These are phyloP conservation scores for Penicillium sp. DNA, from an alignment of 2,329 filamentous ascomycete species.

Conservation along the genomic window DNA sequence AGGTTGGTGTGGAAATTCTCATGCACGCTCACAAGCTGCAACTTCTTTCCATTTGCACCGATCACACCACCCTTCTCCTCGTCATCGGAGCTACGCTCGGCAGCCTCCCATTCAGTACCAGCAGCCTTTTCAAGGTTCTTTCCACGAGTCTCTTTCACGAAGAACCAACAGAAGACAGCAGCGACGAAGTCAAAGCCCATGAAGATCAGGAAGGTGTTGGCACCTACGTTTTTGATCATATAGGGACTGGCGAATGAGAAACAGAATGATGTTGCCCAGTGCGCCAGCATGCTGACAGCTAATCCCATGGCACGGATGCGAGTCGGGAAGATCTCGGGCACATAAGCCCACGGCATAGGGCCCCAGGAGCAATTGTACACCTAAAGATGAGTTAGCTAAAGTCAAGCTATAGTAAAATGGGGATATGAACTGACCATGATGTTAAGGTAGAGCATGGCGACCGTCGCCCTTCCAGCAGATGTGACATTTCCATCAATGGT, in stretches of 20 bases:
- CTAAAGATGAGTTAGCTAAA: constrained; percentile 3
- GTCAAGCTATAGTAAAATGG: too few species aligned
- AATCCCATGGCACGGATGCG: constrained; percentile 31
- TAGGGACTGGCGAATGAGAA: constrained; percentile 34
- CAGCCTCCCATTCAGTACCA: constrained; percentile 20
- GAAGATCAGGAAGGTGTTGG: constrained; percentile 47
- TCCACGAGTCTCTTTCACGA: constrained; percentile 55
- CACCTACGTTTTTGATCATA: constrained; percentile 46
- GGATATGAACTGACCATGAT: constrained; percentile 38
- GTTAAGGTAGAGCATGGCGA: constrained; percentile 55
- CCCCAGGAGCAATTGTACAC: constrained; percentile 35
- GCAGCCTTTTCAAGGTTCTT: constrained; percentile 49
- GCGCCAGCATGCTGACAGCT: constrained; percentile 30
- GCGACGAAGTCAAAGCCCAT: constrained; percentile 44
- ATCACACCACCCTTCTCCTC: constrained; percentile 14
- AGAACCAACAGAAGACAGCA: constrained; percentile 53
- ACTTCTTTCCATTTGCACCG: constrained; percentile 11
- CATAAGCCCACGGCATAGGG: constrained; percentile 26
- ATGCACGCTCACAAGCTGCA: constrained; percentile 17
- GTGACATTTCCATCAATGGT: constrained; percentile 43
- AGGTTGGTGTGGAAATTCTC: constrained; percentile 21
- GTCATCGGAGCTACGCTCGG: constrained; percentile 15
- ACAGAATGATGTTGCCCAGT: constrained; percentile 35
- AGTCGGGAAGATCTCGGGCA: constrained; percentile 25
- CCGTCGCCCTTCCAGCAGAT: constrained; percentile 49